phyloP scores from a whole-genome alignment of 768 basidiomycete species.

The Pisolithus orientalis region DNA sequence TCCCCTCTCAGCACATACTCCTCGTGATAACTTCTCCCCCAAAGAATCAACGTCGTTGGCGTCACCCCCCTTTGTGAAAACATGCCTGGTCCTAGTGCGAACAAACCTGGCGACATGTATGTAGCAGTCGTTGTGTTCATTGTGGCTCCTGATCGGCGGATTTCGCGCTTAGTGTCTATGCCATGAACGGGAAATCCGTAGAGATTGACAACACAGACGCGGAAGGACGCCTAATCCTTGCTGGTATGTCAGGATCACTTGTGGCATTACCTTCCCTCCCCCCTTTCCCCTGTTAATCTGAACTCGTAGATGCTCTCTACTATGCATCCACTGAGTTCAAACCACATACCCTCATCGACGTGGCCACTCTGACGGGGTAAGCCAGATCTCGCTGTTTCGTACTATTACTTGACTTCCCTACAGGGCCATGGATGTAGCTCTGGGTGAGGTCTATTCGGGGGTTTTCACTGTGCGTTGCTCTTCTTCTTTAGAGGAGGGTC shows the following conservation, averaged over 20 bases:
- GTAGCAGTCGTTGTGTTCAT: constrained; percentile 13
- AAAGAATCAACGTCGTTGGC: constrained; percentile 68
- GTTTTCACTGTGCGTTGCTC: constrained; percentile 59
- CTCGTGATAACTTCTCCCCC: not conserved
- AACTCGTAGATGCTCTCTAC: constrained; percentile 64
- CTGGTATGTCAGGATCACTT: constrained; percentile 37
- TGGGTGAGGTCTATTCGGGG: constrained; percentile 73
- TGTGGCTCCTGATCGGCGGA: not conserved
- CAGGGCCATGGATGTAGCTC: constrained; percentile 66
- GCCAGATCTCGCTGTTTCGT: constrained; percentile 1
- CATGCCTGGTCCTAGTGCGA: constrained; percentile 63
- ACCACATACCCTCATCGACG: constrained; percentile 79
- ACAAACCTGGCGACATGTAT: constrained; percentile 81
- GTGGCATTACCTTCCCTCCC: not conserved
- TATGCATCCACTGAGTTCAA: constrained; percentile 74
- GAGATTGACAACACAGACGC: constrained; percentile 88
- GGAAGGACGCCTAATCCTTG: constrained; percentile 71
- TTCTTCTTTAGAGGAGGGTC: not conserved
- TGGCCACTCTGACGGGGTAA: constrained; percentile 81
- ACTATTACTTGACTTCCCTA: not conserved
- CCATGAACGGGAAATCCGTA: constrained; percentile 84
- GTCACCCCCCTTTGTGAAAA: constrained; percentile 79
- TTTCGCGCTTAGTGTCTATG: constrained; percentile 49
- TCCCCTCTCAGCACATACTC: not conserved
- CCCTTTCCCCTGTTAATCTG: not conserved